A percentile compares a stretch with the other conserved stretches of the same genome.
These are phyloP conservation scores for Beauveria varroae DNA, from an alignment of 2,329 filamentous ascomycete genomes.

Conservation along the genomic window DNA sequence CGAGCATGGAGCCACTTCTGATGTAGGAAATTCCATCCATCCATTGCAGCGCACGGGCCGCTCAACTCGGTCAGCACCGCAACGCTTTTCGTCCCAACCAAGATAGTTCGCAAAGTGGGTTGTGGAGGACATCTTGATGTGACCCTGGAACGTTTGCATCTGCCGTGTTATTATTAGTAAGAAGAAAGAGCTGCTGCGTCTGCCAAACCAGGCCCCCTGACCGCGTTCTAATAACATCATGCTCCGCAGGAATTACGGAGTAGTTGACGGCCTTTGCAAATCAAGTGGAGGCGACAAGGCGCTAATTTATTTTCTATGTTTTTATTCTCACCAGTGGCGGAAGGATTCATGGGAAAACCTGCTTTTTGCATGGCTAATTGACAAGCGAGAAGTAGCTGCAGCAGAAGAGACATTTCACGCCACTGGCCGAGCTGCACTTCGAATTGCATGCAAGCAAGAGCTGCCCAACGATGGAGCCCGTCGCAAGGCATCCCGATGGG, in stretches of 20 bases:
- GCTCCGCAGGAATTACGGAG: not conserved
- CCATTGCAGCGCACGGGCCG: not conserved
- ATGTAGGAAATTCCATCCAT: not conserved
- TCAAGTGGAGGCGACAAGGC: too few relatives aligned
- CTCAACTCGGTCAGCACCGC: not conserved
- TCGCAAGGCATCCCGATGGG: not conserved
- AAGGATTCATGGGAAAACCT: not conserved
- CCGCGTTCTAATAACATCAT: not conserved
- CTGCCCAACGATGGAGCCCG: not conserved
- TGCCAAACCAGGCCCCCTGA: too few relatives aligned
- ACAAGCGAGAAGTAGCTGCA: not conserved
- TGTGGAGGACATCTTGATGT: not conserved
- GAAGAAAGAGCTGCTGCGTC: not conserved
- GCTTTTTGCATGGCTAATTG: not conserved
- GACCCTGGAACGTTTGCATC: not conserved
- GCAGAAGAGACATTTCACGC: not conserved
- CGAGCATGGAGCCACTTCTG: too few relatives aligned
- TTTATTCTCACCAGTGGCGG: not conserved
- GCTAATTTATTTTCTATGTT: too few relatives aligned
- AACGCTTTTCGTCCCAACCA: not conserved
- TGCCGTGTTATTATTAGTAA: not conserved
- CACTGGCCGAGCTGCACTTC: not conserved
- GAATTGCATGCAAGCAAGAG: not conserved
- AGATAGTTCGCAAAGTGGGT: not conserved
- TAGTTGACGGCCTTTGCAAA: not conserved